phyloP scores from a whole-genome alignment of 352 stramenopile genomes.

The Pythium phragmitis region DNA sequence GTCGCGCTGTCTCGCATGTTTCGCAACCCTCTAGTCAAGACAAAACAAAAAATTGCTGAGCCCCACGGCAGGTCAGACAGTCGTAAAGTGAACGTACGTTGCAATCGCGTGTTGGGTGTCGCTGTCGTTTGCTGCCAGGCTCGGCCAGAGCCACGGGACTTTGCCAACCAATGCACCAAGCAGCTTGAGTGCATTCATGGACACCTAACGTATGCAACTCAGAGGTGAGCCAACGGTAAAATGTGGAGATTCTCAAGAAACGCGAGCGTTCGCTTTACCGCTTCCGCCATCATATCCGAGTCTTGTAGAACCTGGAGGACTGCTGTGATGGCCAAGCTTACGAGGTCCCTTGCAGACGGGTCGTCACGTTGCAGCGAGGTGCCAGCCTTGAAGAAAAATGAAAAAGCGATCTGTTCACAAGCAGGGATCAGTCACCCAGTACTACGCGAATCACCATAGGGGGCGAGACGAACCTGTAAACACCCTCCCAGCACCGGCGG shows the following conservation, averaged over 20 bases:
- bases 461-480: conserved; percentile 16
- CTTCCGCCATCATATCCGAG: not conserved
- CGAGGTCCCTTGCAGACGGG: not conserved
- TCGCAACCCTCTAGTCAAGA: conserved; percentile 34
- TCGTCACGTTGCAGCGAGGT: conserved; percentile 16
- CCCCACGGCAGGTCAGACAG: not conserved
- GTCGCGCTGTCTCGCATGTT: conserved; percentile 30
- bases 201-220: conserved; percentile 28
- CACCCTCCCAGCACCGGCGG: conserved; percentile 14
- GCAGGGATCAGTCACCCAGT: not conserved
- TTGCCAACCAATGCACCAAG: conserved; percentile 55
- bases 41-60: not conserved
- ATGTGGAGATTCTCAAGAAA: conserved; percentile 18
- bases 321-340: not conserved
- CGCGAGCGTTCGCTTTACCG: conserved; percentile 12
- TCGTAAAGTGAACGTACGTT: conserved; percentile 15
- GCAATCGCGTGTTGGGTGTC: conserved; percentile 1
- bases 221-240: conserved; percentile 19
- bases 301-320: conserved; percentile 2
- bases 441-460: not conserved
- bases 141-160: conserved; percentile 36
- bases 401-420: conserved; percentile 37
- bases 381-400: conserved; percentile 44
- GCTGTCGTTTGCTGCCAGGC: not conserved
- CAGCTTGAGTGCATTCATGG: conserved; percentile 59